Percentiles rank a stretch among this genome's conserved stretches.
phyloP scores from a whole-genome alignment of 768 basidiomycete genomes.

The Tylopilus balloui region DNA sequence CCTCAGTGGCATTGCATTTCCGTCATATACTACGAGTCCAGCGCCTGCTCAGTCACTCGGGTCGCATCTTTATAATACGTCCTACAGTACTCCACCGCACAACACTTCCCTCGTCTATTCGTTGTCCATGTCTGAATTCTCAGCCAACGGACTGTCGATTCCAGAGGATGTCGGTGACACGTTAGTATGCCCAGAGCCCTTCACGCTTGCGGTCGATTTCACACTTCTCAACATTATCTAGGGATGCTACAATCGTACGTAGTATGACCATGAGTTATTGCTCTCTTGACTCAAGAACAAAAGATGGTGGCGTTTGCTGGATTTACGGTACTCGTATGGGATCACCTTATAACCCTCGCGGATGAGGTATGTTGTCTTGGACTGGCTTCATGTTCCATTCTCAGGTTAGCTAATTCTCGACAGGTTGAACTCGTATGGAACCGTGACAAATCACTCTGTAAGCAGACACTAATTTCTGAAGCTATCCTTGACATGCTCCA shows the following conservation, averaged over 20 bases:
- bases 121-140: constrained; percentile 3
- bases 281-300: neutral
- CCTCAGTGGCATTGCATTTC: neutral
- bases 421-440: constrained; percentile 39
- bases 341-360: constrained; percentile 37
- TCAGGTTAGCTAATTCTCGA: neutral
- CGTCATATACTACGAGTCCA: neutral
- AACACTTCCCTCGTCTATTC: neutral
- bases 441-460: constrained; percentile 32
- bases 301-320: constrained; percentile 52
- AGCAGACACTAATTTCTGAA: constrained; percentile 6
- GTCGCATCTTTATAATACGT: neutral
- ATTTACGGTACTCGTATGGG: constrained; percentile 49
- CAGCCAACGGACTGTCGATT: neutral
- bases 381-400: neutral
- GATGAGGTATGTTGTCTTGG: constrained; percentile 31
- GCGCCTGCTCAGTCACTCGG: neutral
- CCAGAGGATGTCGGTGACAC: neutral
- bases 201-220: neutral
- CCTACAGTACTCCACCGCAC: neutral
- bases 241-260: constrained; percentile 11
- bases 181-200: neutral
- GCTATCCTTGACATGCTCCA: neutral
- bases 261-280: neutral
- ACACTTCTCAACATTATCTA: neutral